Base-by-base conservation (phyloP, 768 basidiomycete genomes). In the Rhizopogon rudus region DNA sequence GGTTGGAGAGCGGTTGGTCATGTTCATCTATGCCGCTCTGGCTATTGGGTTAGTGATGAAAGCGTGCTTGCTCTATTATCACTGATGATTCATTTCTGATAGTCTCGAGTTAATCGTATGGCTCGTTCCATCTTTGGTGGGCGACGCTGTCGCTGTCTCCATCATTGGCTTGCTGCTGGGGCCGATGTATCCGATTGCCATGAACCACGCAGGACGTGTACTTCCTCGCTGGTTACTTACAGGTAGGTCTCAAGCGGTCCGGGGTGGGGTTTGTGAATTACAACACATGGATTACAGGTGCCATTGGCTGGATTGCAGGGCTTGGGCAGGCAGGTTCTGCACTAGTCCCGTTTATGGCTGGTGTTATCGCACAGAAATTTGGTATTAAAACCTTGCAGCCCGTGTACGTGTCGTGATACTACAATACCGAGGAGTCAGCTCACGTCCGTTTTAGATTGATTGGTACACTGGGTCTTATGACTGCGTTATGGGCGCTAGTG, bases 301-400 rank as follows among this genome's bases (percentile, higher is more conserved):
- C 82, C 10, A 82, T 87, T 37, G 85, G 84, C 8, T 86, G 83
- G 84, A 83, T 86, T 31, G 82, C 83, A 6, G 82, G 81, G 4
- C 77, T 83, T 33, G 88, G 89, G 0, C 84, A 86, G 63, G 82
- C 86, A 3, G 89, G 89, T 16, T 82, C 83, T 41, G 88, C 88
- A 0, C 58, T 87, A 6, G 63, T 91, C 5, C 88, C 90, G 0
- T 89, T 91, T 61, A 76, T 89, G 57, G 86, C 86, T 1, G 88
- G 88, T 22, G 77, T 82, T 2, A 77, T 91, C 25, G 80, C 88
- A 6, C 75, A 76, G 25, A 81, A 75, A 56, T 79, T 82, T 40
- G 88, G 79, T 0, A 81, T 81, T 37, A 60, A 59, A 13, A 64
- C 67, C 10, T 54, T 81, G 55, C 77, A 78, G 58, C 68, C 68